Conservation (phyloP, 306 rosid species). For the Luffa acutangula region DNA sequence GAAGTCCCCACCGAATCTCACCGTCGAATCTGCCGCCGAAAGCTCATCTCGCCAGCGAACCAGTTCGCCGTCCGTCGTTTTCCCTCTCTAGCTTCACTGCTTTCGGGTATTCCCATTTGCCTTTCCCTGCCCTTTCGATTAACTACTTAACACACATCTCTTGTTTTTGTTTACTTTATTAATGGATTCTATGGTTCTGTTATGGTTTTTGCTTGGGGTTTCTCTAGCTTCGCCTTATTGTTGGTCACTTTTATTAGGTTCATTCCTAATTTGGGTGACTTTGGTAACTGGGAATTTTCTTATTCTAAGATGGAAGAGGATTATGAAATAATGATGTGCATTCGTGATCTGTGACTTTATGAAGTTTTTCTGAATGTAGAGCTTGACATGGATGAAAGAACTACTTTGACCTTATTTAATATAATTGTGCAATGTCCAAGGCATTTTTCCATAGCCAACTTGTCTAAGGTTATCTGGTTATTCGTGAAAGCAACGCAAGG, state of each 20-base stretch:
- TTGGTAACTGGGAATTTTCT: not conserved
- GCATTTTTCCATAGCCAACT: not conserved
- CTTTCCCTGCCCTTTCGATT: not conserved
- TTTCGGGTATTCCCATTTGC: conserved; percentile 45
- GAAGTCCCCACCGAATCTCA: too few species aligned
- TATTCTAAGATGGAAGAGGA: not conserved
- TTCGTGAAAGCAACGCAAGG: not conserved
- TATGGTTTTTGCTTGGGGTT: too few species aligned
- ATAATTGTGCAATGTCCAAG: not conserved
- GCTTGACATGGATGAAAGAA: not conserved
- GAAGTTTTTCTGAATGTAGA: not conserved
- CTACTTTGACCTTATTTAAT: not conserved
- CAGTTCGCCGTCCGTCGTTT: too few species aligned
- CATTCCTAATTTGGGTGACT: not conserved
- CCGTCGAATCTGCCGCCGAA: too few species aligned
- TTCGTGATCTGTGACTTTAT: not conserved
- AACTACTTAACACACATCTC: not conserved
- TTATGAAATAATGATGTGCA: not conserved
- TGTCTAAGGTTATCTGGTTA: not conserved
- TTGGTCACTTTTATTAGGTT: not conserved
- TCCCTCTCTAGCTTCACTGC: conserved; percentile 36
- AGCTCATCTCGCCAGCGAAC: too few species aligned
- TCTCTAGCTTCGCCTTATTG: not conserved
- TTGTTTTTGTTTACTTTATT: not conserved
- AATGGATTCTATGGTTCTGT: not conserved